A percentile compares a stretch with the other conserved stretches of the same genome.
Conservation (phyloP, 257 asterid species). For the Capsicum rhomboideum region DNA sequence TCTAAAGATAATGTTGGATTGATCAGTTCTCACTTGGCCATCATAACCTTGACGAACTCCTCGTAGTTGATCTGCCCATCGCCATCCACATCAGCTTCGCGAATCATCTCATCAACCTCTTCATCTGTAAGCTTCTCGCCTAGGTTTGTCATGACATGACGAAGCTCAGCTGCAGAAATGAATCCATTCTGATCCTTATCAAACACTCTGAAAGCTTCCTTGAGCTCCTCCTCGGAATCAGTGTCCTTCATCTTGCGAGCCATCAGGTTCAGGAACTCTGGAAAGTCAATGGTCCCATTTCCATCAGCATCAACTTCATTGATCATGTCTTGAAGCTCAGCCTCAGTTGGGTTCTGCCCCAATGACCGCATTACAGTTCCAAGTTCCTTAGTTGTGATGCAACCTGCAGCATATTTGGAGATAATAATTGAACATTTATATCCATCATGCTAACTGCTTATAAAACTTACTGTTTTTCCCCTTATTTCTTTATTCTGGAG, state of each 20-base stretch:
- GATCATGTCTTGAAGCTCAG: constrained; percentile 4
- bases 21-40: constrained; percentile 14
- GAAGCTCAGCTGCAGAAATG: constrained; percentile 2
- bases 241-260: constrained; percentile 6
- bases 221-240: background rate
- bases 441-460: background rate
- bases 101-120: background rate
- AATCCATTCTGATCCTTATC: constrained; percentile 2
- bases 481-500: background rate
- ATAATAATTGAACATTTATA: background rate
- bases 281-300: background rate
- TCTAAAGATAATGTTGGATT: constrained; percentile 20
- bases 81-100: constrained; percentile 28
- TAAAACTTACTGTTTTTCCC: background rate
- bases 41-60: constrained; percentile 71
- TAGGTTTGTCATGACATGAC: constrained; percentile 6
- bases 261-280: constrained; percentile 4
- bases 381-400: constrained; percentile 4
- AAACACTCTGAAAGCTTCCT: constrained; percentile 4
- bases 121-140: background rate
- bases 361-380: constrained; percentile 2
- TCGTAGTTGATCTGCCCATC: constrained; percentile 70
- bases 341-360: constrained; percentile 4
- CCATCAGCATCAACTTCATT: constrained; percentile 6
- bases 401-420: background rate